Percentiles rank a stretch among this genome's conserved stretches.
These are phyloP conservation scores for Arthrinium puccinioides DNA, from an alignment of 2,329 filamentous ascomycete genomes.

Conservation along the genomic window DNA sequence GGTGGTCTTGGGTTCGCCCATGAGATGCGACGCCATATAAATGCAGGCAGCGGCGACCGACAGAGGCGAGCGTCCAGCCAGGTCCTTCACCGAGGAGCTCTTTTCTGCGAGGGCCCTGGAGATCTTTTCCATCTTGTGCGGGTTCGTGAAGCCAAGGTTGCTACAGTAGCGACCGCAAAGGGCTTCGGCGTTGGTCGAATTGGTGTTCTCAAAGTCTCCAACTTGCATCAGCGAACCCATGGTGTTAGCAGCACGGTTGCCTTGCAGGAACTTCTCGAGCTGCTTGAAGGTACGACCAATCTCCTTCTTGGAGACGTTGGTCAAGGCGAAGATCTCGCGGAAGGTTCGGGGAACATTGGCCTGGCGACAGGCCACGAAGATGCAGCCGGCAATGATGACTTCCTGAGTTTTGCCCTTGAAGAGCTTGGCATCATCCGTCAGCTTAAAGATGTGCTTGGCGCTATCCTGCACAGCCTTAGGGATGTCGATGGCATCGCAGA, in stretches of 20 bases:
- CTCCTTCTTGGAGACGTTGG: slow-evolving; percentile 93
- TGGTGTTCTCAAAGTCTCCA: slow-evolving; percentile 66
- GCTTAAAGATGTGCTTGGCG: slow-evolving; percentile 92
- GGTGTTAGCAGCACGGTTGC: slow-evolving; percentile 58
- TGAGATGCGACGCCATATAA: slow-evolving; percentile 87
- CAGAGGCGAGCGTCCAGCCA: slow-evolving; percentile 87
- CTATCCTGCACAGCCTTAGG: slow-evolving; percentile 77
- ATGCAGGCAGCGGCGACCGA: slow-evolving; percentile 94
- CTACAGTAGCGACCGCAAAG: slow-evolving; percentile 88
- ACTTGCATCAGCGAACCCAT: slow-evolving; percentile 42
- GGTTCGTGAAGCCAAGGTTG: slow-evolving; percentile 64
- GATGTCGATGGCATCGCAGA: slow-evolving; percentile 80
- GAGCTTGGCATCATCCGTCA: slow-evolving; percentile 83
- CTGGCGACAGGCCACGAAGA: slow-evolving; percentile 95
- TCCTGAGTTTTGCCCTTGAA: slow-evolving; percentile 96
- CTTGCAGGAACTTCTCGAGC: slow-evolving; percentile 80
- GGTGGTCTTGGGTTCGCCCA: slow-evolving; percentile 71
- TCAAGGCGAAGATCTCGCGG: slow-evolving; percentile 87
- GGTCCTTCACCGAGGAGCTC: slow-evolving; percentile 68
- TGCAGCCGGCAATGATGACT: slow-evolving; percentile 88
- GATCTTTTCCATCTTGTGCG: slow-evolving; percentile 70
- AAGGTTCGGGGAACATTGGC: slow-evolving; percentile 83
- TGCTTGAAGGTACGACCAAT: slow-evolving; percentile 94
- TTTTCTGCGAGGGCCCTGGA: slow-evolving; percentile 71
- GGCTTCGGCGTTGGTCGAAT: slow-evolving; percentile 72